Evolutionary conservation across 257 asterid species (phyloP).

Genomic region (Petunia axillaris): DNA sequence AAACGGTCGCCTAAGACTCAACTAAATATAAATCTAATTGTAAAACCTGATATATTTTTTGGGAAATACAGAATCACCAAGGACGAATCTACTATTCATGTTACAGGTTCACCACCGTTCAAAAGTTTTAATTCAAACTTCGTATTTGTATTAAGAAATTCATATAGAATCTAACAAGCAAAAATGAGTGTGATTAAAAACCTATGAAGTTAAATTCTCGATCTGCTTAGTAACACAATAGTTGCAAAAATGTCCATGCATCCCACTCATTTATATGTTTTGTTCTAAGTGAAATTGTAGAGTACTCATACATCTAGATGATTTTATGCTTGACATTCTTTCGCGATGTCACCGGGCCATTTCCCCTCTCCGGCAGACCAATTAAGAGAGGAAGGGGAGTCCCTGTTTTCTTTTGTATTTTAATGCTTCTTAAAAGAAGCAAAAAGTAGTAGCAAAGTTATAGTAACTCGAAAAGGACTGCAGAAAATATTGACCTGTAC

Average conservation of each 20-base stretch:
- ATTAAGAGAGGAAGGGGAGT: neutral
- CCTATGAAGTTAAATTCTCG: too few relatives aligned
- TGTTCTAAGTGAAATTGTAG: neutral
- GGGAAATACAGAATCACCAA: too few relatives aligned
- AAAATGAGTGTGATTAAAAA: too few relatives aligned
- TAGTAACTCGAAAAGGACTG: neutral
- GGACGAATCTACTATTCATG: too few relatives aligned
- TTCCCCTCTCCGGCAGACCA: conserved; percentile 9
- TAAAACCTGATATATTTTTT: too few relatives aligned
- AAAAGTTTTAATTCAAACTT: too few relatives aligned
- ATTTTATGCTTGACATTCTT: neutral
- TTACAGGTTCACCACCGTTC: too few relatives aligned
- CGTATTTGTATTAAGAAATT: too few relatives aligned
- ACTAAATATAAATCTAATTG: too few relatives aligned
- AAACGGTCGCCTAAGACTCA: too few relatives aligned
- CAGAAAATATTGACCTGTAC: conserved; percentile 1
- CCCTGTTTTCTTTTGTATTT: neutral
- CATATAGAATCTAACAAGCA: too few relatives aligned
- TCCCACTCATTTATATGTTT: neutral
- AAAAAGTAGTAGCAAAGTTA: neutral
- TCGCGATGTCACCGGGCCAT: neutral
- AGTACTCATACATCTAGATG: neutral
- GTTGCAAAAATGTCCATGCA: neutral
- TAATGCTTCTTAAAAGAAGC: neutral
- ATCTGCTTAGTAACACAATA: too few relatives aligned